Base-by-base conservation (phyloP, 169 alveolate species). In the Eimeria praecox region DNA sequence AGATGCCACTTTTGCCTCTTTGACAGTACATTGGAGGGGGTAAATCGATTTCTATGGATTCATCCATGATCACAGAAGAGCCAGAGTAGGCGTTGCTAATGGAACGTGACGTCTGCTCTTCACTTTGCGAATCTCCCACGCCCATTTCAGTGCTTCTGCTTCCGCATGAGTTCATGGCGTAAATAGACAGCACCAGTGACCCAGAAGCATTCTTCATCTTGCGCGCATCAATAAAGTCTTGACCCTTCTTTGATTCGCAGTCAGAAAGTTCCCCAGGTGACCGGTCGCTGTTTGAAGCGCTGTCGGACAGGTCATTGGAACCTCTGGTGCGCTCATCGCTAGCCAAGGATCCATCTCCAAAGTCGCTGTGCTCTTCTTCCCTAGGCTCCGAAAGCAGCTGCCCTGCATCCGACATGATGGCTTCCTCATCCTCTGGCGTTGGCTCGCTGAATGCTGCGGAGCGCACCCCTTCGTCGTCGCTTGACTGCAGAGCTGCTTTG, bases 61-160 rank as follows among this genome's bases (percentile, higher is more conserved):
- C 56, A 40, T 59, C 82, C 71, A 30, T 75, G 35, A 52, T 30
- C n/a, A 20, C 85, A 62, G 94, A 42, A 62, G 44, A 54, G 59
- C 78, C 82, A 40, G 83, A 59, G 30, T 10, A 71, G 75, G 94
- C 94, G 52, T 59, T 42, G 66, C 78, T 44, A 12, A n/a, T 30
- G 82, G 94, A 87, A 24, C 78, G 94, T 18, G 42, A 40, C 33
- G 94, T 35, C 33, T 42, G 94, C 38, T 83, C 91, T 44, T 87
- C 94, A 42, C 71, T 59, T 8, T 38, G 66, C 8, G 69, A 87
- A 27, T 59, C 82, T 6, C 24, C 83, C 71, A 10, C 30, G 8
- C 83, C 80, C 94, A 54, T 59, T 33, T 87, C 94, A 40, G 94
- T 87, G 94, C 94, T 87, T 64, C 82, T 44, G 66, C 82, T 87